These are phyloP conservation scores for Conticribra guillardii DNA, from an alignment of 108 stramenopile genomes.

Conservation along the genomic window DNA sequence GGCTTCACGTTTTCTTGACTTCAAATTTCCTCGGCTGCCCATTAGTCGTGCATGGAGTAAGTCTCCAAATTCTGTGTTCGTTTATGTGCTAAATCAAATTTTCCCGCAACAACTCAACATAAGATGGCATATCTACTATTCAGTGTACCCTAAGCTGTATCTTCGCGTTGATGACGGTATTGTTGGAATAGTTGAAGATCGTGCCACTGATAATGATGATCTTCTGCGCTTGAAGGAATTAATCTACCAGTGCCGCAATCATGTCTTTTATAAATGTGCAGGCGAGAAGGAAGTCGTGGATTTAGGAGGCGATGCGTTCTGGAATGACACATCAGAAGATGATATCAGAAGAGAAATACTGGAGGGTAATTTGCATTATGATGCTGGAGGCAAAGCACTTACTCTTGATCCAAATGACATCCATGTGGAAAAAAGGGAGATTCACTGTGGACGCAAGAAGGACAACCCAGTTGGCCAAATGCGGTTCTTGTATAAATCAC, in stretches of 20 bases:
- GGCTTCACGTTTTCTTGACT: constrained; percentile 15
- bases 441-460: constrained; percentile 71
- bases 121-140: neutral
- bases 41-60: constrained; percentile 63
- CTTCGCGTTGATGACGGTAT: constrained; percentile 61
- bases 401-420: constrained; percentile 58
- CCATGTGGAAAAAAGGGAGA: constrained; percentile 62
- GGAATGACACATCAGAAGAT: constrained; percentile 31
- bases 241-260: constrained; percentile 40
- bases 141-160: constrained; percentile 51
- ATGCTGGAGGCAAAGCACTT: constrained; percentile 14
- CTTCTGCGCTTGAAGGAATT: constrained; percentile 57
- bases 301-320: constrained; percentile 25
- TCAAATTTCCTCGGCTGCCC: constrained; percentile 42
- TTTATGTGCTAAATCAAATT: neutral
- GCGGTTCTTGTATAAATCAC: constrained; percentile 68
- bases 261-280: constrained; percentile 70
- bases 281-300: constrained; percentile 28
- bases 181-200: constrained; percentile 55
- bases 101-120: neutral
- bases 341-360: constrained; percentile 53
- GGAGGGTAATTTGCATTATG: constrained; percentile 10
- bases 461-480: constrained; percentile 71
- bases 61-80: neutral
- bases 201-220: constrained; percentile 21